Conservation (phyloP, 192 early-diverging fungal genomes). For the Rhizophagus sp. region DNA sequence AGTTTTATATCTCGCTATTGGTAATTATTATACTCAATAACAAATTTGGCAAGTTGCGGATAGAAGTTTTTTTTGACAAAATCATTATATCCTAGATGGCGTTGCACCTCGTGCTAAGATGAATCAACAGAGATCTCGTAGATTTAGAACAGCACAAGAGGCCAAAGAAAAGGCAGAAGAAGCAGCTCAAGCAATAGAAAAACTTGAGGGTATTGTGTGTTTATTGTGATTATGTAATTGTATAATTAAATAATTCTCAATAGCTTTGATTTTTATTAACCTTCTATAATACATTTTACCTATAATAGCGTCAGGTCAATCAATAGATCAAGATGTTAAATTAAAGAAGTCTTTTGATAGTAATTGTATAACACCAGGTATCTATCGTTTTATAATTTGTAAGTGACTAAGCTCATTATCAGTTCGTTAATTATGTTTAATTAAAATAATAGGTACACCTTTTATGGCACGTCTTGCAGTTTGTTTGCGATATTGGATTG, state of each 20-base stretch:
- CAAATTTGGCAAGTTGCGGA: not conserved
- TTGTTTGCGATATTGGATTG: slow-evolving; percentile 86
- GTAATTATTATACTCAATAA: slow-evolving; percentile 41
- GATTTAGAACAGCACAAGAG: slow-evolving; percentile 93
- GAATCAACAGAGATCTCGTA: slow-evolving; percentile 98
- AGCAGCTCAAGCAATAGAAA: slow-evolving; percentile 32
- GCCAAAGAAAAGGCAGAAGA: slow-evolving; percentile 61
- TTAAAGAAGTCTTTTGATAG: slow-evolving; percentile 79
- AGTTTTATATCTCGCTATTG: slow-evolving; percentile 97
- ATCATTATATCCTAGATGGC: slow-evolving; percentile 58
- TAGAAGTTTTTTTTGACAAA: too few relatives aligned
- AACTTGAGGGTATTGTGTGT: not conserved
- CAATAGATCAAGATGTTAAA: slow-evolving; percentile 46
- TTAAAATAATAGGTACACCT: slow-evolving; percentile 61
- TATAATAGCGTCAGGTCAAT: slow-evolving; percentile 52
- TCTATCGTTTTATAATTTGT: not conserved
- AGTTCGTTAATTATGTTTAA: not conserved
- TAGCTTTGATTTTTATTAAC: not conserved
- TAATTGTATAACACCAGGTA: slow-evolving; percentile 96
- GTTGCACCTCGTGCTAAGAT: slow-evolving; percentile 99
- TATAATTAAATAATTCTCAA: not conserved
- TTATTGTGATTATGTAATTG: not conserved
- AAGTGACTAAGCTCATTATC: not conserved
- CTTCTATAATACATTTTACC: not conserved
- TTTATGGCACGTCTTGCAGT: slow-evolving; percentile 93